phyloP scores from a whole-genome alignment of 2,329 filamentous ascomycete genomes.

The Penicillium griseofulvum region DNA sequence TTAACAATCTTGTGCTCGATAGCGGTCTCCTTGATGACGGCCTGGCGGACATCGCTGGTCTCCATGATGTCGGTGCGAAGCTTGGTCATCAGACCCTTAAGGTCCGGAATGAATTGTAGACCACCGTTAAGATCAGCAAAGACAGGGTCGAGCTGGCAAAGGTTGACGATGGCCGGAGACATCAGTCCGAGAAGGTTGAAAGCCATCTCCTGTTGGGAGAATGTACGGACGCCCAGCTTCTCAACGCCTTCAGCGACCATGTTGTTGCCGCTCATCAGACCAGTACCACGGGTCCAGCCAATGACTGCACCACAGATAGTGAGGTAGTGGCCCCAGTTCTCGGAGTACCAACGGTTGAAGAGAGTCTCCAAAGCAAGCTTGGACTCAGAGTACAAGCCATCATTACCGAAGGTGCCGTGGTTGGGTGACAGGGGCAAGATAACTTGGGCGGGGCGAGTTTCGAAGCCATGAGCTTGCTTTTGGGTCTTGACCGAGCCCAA shows the following conservation, averaged over 20 bases:
- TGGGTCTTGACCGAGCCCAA: constrained; percentile 87
- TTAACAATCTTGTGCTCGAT: constrained; percentile 98
- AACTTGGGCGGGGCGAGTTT: constrained; percentile 94
- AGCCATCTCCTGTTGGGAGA: constrained; percentile 99
- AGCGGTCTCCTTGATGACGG: constrained; percentile 91
- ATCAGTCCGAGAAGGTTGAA: constrained; percentile 97
- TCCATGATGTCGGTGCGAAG: constrained; percentile 93
- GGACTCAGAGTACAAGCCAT: constrained; percentile 96
- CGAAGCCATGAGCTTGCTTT: constrained; percentile 82
- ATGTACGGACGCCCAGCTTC: constrained; percentile 93
- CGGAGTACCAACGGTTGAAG: constrained; percentile 97
- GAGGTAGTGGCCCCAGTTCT: constrained; percentile 95
- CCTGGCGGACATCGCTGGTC: constrained; percentile 87
- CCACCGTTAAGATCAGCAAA: constrained; percentile 97
- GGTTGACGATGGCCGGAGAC: constrained; percentile 88
- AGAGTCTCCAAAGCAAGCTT: constrained; percentile 96
- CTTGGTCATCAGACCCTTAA: constrained; percentile 91
- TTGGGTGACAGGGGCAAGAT: constrained; percentile 95
- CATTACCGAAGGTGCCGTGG: constrained; percentile 96
- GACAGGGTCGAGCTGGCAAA: constrained; percentile 93
- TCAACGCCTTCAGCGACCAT: constrained; percentile 96
- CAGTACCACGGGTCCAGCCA: constrained; percentile 97
- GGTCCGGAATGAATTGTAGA: constrained; percentile 92
- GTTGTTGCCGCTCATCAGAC: constrained; percentile 97
- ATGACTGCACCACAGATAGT: constrained; percentile 98